A percentile compares a stretch with the other conserved stretches of the same genome.
Evolutionary conservation across 2,329 filamentous ascomycete species (phyloP).

Genomic region (Scedosporium dehoogii): DNA sequence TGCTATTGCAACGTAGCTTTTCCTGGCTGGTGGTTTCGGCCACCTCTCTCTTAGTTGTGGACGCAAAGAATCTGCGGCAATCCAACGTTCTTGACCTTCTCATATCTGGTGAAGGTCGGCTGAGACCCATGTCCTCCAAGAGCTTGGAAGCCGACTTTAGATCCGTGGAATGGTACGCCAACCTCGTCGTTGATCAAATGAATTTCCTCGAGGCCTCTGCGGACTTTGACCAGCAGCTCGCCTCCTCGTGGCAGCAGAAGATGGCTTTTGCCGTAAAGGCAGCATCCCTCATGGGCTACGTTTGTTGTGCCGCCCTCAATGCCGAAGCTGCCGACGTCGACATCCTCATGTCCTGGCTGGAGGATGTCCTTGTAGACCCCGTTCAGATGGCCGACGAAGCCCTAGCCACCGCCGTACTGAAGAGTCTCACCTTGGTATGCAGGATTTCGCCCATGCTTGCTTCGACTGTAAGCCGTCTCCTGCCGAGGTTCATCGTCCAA

Average conservation of each 20-base stretch:
- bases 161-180: conserved; percentile 55
- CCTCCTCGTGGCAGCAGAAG: conserved; percentile 76
- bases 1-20: conserved; percentile 83
- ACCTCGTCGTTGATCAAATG: conserved; percentile 73
- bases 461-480: conserved; percentile 63
- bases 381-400: conserved; percentile 72
- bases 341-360: conserved; percentile 72
- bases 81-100: conserved; percentile 65
- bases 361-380: conserved; percentile 68
- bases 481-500: conserved; percentile 84
- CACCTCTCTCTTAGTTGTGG: conserved; percentile 62
- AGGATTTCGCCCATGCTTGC: conserved; percentile 64
- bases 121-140: conserved; percentile 21
- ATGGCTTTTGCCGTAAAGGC: conserved; percentile 81
- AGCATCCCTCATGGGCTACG: conserved; percentile 67
- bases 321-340: conserved; percentile 74
- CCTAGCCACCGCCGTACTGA: conserved; percentile 69
- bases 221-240: conserved; percentile 73
- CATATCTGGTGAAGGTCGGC: conserved; percentile 44
- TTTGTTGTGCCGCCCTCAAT: conserved; percentile 77
- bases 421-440: conserved; percentile 72
- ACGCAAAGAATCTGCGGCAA: conserved; percentile 47
- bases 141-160: conserved; percentile 41
- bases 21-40: conserved; percentile 74
- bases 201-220: conserved; percentile 77